phyloP scores from a whole-genome alignment of 2,329 filamentous ascomycete species.

The Scedosporium minutisporum region DNA sequence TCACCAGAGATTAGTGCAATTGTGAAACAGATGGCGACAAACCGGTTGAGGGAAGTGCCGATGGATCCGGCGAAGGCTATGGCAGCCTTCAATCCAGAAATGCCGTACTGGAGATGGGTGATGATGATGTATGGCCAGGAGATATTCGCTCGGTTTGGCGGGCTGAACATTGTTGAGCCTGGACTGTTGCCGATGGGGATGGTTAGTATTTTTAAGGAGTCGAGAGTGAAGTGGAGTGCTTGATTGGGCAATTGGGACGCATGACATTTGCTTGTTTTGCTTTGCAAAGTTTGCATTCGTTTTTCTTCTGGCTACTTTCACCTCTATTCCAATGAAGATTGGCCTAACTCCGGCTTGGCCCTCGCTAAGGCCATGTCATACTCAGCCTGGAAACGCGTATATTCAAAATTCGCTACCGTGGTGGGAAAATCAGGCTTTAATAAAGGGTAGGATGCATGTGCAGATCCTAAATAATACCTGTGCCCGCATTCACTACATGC shows the following conservation, averaged over 20 bases:
- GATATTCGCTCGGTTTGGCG: conserved; percentile 32
- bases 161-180: conserved; percentile 32
- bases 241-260: neutral
- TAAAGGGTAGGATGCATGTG: neutral
- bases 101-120: conserved; percentile 39
- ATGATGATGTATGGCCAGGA: conserved; percentile 33
- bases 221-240: conserved; percentile 28
- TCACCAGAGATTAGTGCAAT: neutral
- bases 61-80: neutral
- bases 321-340: too few relatives aligned
- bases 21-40: neutral
- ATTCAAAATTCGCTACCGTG: too few relatives aligned
- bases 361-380: too few relatives aligned
- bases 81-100: conserved; percentile 21
- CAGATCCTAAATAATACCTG: neutral
- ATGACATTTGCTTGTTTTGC: too few relatives aligned
- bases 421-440: neutral
- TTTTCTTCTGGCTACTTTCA: too few relatives aligned
- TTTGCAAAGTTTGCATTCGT: too few relatives aligned
- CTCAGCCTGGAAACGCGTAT: too few relatives aligned
- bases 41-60: neutral
- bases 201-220: conserved; percentile 33
- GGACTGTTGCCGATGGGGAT: conserved; percentile 37
- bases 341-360: too few relatives aligned
- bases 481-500: neutral